Evolutionary conservation across 176 grass and related monocot species (phyloP).

Genomic region (Zoysia pacifica): DNA sequence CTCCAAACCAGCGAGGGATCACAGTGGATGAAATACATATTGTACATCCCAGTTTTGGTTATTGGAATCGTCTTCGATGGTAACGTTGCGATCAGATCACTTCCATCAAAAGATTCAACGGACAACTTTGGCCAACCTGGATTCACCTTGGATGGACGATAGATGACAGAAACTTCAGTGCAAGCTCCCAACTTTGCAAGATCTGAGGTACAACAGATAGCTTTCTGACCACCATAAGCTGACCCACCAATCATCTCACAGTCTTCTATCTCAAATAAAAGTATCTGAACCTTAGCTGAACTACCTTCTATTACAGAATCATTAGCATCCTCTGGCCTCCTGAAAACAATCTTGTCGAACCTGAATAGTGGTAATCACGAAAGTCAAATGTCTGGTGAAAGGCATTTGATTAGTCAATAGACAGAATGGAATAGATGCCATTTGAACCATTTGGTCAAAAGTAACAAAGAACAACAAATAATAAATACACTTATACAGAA

Average conservation of each 20-base stretch:
- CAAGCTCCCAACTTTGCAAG: constrained; percentile 92
- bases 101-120: constrained; percentile 78
- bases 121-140: constrained; percentile 80
- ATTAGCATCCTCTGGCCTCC: constrained; percentile 57
- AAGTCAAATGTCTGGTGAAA: constrained; percentile 31
- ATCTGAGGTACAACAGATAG: constrained; percentile 93
- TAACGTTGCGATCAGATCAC: constrained; percentile 65
- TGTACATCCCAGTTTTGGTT: constrained; percentile 92
- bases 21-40: constrained; percentile 97
- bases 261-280: constrained; percentile 96
- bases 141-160: constrained; percentile 65
- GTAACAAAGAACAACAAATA: background rate
- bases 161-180: constrained; percentile 78
- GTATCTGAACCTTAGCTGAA: constrained; percentile 76
- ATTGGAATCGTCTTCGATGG: constrained; percentile 70
- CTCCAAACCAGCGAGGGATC: constrained; percentile 65
- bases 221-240: constrained; percentile 92
- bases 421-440: constrained; percentile 11
- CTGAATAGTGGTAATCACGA: constrained; percentile 37
- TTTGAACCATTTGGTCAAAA: constrained; percentile 7
- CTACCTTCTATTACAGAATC: constrained; percentile 51
- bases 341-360: constrained; percentile 93
- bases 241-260: constrained; percentile 92
- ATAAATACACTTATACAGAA: background rate
- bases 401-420: background rate